Evolutionary conservation across 2,329 filamentous ascomycete genomes (phyloP).

Genomic region (Tolypocladium endophyticum): DNA sequence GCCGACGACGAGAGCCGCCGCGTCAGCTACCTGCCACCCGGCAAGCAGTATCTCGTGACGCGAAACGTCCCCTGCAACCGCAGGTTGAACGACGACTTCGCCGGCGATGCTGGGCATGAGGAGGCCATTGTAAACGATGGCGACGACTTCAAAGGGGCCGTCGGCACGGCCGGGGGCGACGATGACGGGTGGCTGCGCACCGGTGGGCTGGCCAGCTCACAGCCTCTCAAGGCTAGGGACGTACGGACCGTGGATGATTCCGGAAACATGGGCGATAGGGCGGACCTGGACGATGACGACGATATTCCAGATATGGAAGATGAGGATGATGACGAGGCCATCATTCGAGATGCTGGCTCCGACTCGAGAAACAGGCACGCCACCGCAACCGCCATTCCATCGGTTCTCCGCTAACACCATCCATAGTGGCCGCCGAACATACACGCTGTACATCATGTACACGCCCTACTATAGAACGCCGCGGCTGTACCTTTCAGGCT

Average conservation of each 20-base stretch:
- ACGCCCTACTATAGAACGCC: constrained; percentile 94
- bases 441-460: constrained; percentile 97
- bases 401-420: background rate
- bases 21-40: constrained; percentile 68
- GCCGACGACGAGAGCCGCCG: constrained; percentile 73
- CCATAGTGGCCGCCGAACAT: constrained; percentile 74
- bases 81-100: constrained; percentile 86
- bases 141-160: constrained; percentile 45
- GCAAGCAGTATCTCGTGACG: constrained; percentile 93
- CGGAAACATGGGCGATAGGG: constrained; percentile 70
- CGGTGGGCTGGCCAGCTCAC: constrained; percentile 64
- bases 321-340: constrained; percentile 92
- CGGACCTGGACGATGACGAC: constrained; percentile 62
- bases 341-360: constrained; percentile 64
- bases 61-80: constrained; percentile 90
- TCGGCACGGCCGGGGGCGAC: constrained; percentile 41
- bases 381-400: background rate
- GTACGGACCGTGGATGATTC: constrained; percentile 83
- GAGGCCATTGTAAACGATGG: constrained; percentile 79
- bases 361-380: constrained; percentile 35
- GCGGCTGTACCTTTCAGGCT: constrained; percentile 88
- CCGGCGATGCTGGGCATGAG: constrained; percentile 75
- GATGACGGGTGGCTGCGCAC: constrained; percentile 91
- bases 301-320: constrained; percentile 99
- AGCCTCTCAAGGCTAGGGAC: constrained; percentile 67